Conservation (phyloP, 306 rosid species). For the Lagenaria siceraria region DNA sequence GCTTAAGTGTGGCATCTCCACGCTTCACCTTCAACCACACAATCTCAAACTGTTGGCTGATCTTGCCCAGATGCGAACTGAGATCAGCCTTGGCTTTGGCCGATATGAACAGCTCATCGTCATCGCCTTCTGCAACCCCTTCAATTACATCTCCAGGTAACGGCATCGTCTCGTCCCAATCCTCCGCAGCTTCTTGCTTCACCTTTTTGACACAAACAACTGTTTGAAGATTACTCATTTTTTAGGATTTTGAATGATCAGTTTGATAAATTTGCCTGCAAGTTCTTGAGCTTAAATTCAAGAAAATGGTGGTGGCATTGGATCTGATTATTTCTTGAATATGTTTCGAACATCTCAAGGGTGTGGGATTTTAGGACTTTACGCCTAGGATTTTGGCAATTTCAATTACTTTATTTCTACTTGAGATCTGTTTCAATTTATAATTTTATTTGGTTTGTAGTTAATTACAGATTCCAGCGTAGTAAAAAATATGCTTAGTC, state of each 20-base stretch:
- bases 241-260: background rate
- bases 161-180: slow-evolving; percentile 71
- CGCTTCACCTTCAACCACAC: slow-evolving; percentile 56
- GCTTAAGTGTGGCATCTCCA: slow-evolving; percentile 32
- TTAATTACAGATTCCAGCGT: background rate
- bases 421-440: background rate
- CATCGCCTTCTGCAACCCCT: slow-evolving; percentile 24
- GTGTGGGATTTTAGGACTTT: slow-evolving; percentile 8
- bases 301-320: background rate
- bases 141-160: slow-evolving; percentile 64
- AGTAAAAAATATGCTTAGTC: background rate
- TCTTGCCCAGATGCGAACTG: slow-evolving; percentile 39
- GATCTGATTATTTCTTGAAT: slow-evolving; percentile 3
- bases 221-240: slow-evolving; percentile 25
- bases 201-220: slow-evolving; percentile 54
- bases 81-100: slow-evolving; percentile 46
- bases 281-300: background rate
- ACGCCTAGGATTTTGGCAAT: background rate
- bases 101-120: slow-evolving; percentile 22
- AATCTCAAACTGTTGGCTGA: slow-evolving; percentile 21
- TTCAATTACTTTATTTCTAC: background rate
- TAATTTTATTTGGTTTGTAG: background rate
- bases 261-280: background rate
- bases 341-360: slow-evolving; percentile 17
- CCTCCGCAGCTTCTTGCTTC: slow-evolving; percentile 43